These are phyloP conservation scores for Coemansia sp. DNA, from an alignment of 192 early-diverging fungal species.

Conservation along the genomic window DNA sequence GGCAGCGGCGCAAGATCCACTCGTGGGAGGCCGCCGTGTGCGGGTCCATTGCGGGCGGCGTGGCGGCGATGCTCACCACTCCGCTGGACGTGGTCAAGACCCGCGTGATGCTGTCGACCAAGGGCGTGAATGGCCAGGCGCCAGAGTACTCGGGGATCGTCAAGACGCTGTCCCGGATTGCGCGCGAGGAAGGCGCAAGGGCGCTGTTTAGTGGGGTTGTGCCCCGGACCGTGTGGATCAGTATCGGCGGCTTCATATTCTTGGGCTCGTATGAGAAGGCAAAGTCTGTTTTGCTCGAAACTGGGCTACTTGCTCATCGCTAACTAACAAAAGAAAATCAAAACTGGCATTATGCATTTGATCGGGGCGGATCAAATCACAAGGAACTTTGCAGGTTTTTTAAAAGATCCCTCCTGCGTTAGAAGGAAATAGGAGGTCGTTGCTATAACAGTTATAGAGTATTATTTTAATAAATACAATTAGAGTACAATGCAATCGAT, in stretches of 20 bases:
- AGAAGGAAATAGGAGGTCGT: too few relatives aligned
- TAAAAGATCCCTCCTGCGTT: too few relatives aligned
- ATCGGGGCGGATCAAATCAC: too few relatives aligned
- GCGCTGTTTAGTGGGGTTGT: constrained; percentile 87
- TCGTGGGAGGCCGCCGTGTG: constrained; percentile 85
- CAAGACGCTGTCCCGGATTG: constrained; percentile 70
- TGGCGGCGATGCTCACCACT: constrained; percentile 87
- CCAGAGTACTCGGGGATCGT: constrained; percentile 65
- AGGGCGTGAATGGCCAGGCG: constrained; percentile 18
- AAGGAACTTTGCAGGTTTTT: too few relatives aligned
- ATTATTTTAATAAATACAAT: too few relatives aligned
- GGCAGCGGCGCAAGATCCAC: constrained; percentile 53
- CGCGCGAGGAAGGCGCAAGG: constrained; percentile 71
- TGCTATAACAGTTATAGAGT: too few relatives aligned
- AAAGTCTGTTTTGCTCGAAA: constrained; percentile 38
- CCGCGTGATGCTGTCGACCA: constrained; percentile 87
- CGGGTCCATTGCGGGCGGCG: constrained; percentile 85
- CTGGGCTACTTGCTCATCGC: constrained; percentile 18
- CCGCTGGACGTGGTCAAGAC: constrained; percentile 97
- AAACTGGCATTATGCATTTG: too few relatives aligned
- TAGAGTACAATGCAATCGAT: too few relatives aligned
- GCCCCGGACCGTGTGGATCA: constrained; percentile 94
- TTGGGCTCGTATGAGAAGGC: constrained; percentile 92
- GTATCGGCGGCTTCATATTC: constrained; percentile 92
- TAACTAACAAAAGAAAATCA: too few relatives aligned